phyloP scores from a whole-genome alignment of 495 filamentous ascomycete species.

The Penicillium cinerascens region DNA sequence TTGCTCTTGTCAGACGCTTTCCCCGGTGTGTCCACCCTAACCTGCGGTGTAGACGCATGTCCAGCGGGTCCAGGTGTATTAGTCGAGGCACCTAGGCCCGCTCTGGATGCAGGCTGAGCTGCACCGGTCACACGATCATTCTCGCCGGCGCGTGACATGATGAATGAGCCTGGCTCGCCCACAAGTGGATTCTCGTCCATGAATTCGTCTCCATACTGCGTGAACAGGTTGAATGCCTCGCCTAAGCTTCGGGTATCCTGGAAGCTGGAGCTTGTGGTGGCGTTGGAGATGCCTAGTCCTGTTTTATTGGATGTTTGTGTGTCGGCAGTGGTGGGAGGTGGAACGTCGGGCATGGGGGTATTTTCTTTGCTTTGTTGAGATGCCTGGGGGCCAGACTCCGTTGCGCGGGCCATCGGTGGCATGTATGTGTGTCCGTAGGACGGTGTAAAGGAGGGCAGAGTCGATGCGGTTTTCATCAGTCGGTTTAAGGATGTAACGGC shows the following conservation, averaged over 20 bases:
- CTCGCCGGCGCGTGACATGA: slow-evolving; percentile 53
- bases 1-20: slow-evolving; percentile 30
- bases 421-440: slow-evolving; percentile 71
- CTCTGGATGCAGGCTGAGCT: slow-evolving; percentile 12
- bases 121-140: slow-evolving; percentile 14
- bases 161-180: slow-evolving; percentile 84
- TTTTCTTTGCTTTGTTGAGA: slow-evolving; percentile 52
- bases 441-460: slow-evolving; percentile 69
- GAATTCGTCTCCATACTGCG: slow-evolving; percentile 69
- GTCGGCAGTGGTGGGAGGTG: slow-evolving; percentile 13
- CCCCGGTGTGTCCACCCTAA: slow-evolving; percentile 38
- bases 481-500: slow-evolving; percentile 62
- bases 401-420: slow-evolving; percentile 44
- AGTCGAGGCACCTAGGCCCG: slow-evolving; percentile 2
- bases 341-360: slow-evolving; percentile 58
- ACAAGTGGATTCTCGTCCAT: slow-evolving; percentile 90
- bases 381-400: slow-evolving; percentile 30
- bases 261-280: slow-evolving; percentile 22
- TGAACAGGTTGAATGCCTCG: slow-evolving; percentile 62
- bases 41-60: slow-evolving; percentile 35
- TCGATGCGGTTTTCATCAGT: slow-evolving; percentile 58
- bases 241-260: slow-evolving; percentile 56
- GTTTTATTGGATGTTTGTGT: slow-evolving; percentile 32
- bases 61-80: slow-evolving; percentile 16
- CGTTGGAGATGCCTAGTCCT: slow-evolving; percentile 31